Conservation (phyloP, 2,329 filamentous ascomycete genomes). For the Dothistroma pini region DNA sequence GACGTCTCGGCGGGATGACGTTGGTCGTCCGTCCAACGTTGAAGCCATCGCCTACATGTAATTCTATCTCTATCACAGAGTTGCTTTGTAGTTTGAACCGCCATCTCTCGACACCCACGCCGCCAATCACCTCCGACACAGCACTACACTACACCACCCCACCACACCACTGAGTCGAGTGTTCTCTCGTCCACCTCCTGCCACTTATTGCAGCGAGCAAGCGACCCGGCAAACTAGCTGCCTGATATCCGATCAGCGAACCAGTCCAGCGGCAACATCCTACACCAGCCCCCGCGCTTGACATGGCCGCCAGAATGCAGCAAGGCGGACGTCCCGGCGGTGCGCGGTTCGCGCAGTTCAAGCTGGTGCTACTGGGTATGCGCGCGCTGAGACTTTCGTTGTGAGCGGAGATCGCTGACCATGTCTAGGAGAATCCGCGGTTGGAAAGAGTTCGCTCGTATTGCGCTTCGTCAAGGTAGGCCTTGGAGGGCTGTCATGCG, state of each 20-base stretch:
- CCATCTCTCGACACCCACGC: too few relatives aligned
- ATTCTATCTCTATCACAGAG: too few relatives aligned
- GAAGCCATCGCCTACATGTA: too few relatives aligned
- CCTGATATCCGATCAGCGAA: background rate
- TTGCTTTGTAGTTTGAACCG: too few relatives aligned
- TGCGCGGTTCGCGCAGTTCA: conserved; percentile 95
- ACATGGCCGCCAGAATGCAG: conserved; percentile 83
- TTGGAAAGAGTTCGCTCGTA: conserved; percentile 99
- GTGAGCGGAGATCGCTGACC: conserved; percentile 28
- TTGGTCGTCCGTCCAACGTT: background rate
- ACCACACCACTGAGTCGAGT: too few relatives aligned
- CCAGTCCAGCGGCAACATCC: background rate
- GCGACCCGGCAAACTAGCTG: background rate
- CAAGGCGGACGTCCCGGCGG: conserved; percentile 62
- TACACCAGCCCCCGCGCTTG: conserved; percentile 15
- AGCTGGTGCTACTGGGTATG: conserved; percentile 93
- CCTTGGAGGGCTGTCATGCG: background rate
- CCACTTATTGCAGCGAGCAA: background rate
- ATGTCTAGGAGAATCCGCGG: conserved; percentile 83
- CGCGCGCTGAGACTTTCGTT: background rate
- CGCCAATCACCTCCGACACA: too few relatives aligned
- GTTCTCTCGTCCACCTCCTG: background rate
- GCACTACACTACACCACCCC: too few relatives aligned
- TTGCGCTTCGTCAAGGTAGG: conserved; percentile 94
- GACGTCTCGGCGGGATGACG: background rate